phyloP scores from a whole-genome alignment of 805 yeast genomes.

The Kodamaea restingae region DNA sequence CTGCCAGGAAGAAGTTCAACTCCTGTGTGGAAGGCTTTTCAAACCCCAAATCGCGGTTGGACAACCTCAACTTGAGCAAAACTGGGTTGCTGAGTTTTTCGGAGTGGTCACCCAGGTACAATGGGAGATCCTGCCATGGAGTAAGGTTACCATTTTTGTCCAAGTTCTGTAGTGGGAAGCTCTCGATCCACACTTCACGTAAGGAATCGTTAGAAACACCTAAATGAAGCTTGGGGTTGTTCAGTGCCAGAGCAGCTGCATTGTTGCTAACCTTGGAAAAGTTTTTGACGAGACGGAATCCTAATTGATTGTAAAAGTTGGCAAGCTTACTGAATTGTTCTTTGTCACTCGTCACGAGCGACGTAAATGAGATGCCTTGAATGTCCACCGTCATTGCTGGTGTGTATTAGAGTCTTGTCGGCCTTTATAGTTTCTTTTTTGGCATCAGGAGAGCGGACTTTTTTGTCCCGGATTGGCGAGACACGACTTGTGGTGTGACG shows the following conservation, averaged over 20 bases:
- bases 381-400: slow-evolving; percentile 3
- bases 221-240: slow-evolving; percentile 27
- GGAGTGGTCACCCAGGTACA: slow-evolving; percentile 36
- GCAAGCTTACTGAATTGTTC: slow-evolving; percentile 44
- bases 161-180: slow-evolving; percentile 49
- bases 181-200: slow-evolving; percentile 69
- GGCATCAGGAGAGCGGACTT: slow-evolving; percentile 8
- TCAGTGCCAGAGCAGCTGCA: slow-evolving; percentile 24
- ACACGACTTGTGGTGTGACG: slow-evolving; percentile 2
- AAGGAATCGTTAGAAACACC: slow-evolving; percentile 67
- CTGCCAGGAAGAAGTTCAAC: slow-evolving; percentile 31
- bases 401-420: background rate
- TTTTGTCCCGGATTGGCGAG: slow-evolving; percentile 2
- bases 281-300: slow-evolving; percentile 57
- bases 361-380: slow-evolving; percentile 36
- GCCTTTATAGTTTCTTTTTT: slow-evolving; percentile 1
- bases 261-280: slow-evolving; percentile 50
- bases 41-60: slow-evolving; percentile 9
- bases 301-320: slow-evolving; percentile 56
- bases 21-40: slow-evolving; percentile 13
- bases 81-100: slow-evolving; percentile 26
- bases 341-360: slow-evolving; percentile 55
- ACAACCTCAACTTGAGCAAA: slow-evolving; percentile 33
- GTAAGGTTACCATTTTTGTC: slow-evolving; percentile 30
- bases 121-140: slow-evolving; percentile 40